Percentiles rank a stretch among this genome's conserved stretches.
Evolutionary conservation across 1,284 basidiomycete genomes (phyloP).

Genomic region (Pseudozyma flocculosa): DNA sequence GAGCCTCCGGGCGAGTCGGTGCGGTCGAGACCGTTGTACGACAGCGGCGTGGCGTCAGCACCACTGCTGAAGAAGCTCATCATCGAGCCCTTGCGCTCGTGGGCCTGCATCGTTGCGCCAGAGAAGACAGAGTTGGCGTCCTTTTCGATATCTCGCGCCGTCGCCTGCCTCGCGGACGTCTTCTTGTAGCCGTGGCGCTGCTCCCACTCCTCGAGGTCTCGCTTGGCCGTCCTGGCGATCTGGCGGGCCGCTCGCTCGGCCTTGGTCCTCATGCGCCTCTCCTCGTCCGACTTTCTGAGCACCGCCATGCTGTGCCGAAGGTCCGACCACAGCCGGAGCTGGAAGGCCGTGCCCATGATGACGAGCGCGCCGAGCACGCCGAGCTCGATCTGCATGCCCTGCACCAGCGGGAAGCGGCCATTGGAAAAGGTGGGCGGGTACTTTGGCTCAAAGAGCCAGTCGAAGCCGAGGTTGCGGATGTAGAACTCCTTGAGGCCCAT

Average conservation of each 20-base stretch:
- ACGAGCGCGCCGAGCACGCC: constrained; percentile 76
- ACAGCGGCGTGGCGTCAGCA: background rate
- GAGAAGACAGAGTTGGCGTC: background rate
- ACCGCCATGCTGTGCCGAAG: constrained; percentile 75
- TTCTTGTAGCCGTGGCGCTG: constrained; percentile 69
- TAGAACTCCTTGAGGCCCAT: constrained; percentile 88
- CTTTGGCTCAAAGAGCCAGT: constrained; percentile 65
- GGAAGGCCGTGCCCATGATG: constrained; percentile 74
- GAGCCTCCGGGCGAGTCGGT: background rate
- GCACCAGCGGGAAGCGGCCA: constrained; percentile 73
- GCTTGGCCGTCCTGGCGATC: constrained; percentile 67
- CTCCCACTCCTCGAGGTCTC: constrained; percentile 83
- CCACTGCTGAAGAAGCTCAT: background rate
- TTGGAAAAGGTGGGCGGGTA: constrained; percentile 32
- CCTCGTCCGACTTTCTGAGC: constrained; percentile 74
- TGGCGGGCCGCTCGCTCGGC: constrained; percentile 73
- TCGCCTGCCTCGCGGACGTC: constrained; percentile 7
- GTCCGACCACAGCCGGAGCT: constrained; percentile 69
- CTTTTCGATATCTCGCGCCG: constrained; percentile 9
- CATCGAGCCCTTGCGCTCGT: background rate
- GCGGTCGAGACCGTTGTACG: background rate
- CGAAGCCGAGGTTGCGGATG: constrained; percentile 87
- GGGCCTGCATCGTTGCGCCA: background rate
- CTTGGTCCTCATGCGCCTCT: constrained; percentile 70
- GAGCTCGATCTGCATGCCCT: constrained; percentile 89